phyloP scores from a whole-genome alignment of 441 rosid genomes.

The Kokia cookei region DNA sequence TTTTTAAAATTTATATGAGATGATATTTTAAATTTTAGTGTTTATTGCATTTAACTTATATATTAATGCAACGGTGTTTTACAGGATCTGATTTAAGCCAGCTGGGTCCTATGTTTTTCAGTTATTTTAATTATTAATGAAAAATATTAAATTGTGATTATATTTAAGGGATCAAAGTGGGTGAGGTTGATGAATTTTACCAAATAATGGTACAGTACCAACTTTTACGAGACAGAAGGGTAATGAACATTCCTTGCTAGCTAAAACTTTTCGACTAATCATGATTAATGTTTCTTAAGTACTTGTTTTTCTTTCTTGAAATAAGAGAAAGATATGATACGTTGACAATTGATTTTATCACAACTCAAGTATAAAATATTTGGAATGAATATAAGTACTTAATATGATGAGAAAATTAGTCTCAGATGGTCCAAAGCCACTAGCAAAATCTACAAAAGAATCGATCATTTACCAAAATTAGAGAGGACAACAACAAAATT shows the following conservation, averaged over 20 bases:
- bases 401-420: no score
- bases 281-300: constrained; percentile 18
- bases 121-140: not conserved
- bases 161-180: not conserved
- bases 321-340: no score
- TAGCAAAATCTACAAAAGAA: no score
- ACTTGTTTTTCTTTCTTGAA: not conserved
- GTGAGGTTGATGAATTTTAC: not conserved
- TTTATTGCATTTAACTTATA: not conserved
- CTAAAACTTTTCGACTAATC: constrained; percentile 18
- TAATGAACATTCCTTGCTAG: not conserved
- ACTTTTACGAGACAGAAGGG: not conserved
- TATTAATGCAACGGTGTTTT: not conserved
- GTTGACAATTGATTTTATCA: no score
- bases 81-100: not conserved
- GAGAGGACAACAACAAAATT: no score
- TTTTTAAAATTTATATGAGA: no score
- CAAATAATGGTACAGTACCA: not conserved
- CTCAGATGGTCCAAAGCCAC: no score
- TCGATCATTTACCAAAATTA: no score
- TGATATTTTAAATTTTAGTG: no score
- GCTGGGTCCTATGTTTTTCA: not conserved
- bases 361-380: no score
- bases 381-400: no score
- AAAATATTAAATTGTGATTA: not conserved